Percentiles rank a stretch among this genome's conserved stretches.
These are phyloP conservation scores for Vaccinium corymbosum DNA, from an alignment of 148 eudicot species.

Conservation along the genomic window DNA sequence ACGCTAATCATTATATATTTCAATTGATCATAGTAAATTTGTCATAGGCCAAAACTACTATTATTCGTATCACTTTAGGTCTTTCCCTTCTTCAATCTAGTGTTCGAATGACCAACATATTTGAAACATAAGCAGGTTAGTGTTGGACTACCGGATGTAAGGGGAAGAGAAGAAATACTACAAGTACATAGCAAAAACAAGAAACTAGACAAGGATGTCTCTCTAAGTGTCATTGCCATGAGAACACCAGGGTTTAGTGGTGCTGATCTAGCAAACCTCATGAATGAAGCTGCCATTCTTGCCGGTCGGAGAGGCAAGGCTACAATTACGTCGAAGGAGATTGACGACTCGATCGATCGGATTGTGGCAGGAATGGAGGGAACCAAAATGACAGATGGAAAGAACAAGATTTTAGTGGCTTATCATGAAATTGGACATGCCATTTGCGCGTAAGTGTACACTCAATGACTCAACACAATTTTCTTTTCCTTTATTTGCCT, in stretches of 20 bases:
- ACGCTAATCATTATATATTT: neutral
- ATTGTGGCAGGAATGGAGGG: conserved; percentile 87
- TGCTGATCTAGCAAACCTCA: conserved; percentile 79
- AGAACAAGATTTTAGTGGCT: conserved; percentile 77
- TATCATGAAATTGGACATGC: conserved; percentile 93
- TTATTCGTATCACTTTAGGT: neutral
- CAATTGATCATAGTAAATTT: neutral
- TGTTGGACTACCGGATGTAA: conserved; percentile 70
- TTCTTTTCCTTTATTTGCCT: too few relatives aligned
- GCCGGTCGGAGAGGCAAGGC: conserved; percentile 82
- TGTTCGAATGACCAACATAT: too few relatives aligned
- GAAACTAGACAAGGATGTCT: conserved; percentile 57
- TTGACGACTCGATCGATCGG: conserved; percentile 84
- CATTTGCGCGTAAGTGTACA: conserved; percentile 68
- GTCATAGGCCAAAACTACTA: neutral
- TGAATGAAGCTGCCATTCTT: conserved; percentile 92
- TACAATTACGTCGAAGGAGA: conserved; percentile 50
- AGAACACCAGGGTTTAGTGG: conserved; percentile 88
- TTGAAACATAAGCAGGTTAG: conserved; percentile 33
- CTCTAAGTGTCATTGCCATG: conserved; percentile 67
- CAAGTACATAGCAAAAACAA: conserved; percentile 71
- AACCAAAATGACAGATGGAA: conserved; percentile 85
- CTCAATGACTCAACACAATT: neutral
- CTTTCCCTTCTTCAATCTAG: neutral
- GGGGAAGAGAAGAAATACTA: conserved; percentile 72